phyloP scores from a whole-genome alignment of 2,329 filamentous ascomycete species.

The Scytalidium lignicola region DNA sequence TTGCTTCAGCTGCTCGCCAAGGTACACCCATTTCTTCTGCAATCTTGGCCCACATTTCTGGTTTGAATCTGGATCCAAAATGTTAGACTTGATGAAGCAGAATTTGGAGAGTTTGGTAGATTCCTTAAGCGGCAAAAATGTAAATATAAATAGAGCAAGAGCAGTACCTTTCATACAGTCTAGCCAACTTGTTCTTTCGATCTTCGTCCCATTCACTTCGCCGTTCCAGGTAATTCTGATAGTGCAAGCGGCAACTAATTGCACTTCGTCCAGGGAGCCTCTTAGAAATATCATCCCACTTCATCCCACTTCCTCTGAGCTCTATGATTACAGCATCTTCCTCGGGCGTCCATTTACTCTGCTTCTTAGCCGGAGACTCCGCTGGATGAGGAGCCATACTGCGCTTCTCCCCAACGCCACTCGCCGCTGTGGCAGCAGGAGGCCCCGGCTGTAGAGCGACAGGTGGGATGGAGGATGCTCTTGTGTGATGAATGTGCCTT shows the following conservation, averaged over 20 bases:
- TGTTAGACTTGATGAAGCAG: constrained; percentile 10
- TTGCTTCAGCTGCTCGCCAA: constrained; percentile 92
- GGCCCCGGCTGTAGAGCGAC: constrained; percentile 15
- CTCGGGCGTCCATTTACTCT: constrained; percentile 93
- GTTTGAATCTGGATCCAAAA: constrained; percentile 67
- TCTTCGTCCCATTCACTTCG: constrained; percentile 96
- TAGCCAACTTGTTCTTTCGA: constrained; percentile 91
- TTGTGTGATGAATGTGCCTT: constrained; percentile 29
- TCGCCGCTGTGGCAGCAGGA: constrained; percentile 16
- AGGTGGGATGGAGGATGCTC: constrained; percentile 21
- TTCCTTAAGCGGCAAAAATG: too few relatives aligned
- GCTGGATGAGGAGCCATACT: constrained; percentile 48
- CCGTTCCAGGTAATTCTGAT: constrained; percentile 94
- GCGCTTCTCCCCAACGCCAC: constrained; percentile 37
- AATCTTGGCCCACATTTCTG: constrained; percentile 96
- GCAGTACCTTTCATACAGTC: constrained; percentile 86
- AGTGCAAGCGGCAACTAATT: constrained; percentile 90
- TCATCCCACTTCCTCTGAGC: constrained; percentile 85
- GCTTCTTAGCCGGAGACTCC: constrained; percentile 79
- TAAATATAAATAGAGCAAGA: constrained; percentile 3
- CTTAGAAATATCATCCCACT: constrained; percentile 98
- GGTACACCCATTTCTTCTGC: constrained; percentile 93
- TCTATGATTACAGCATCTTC: constrained; percentile 94
- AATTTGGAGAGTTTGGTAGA: not conserved
- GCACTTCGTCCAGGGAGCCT: constrained; percentile 83